A percentile compares a stretch with the other conserved stretches of the same genome.
These are phyloP conservation scores for Pyrus hybrid DNA, from an alignment of 331 rosid genomes.

Conservation along the genomic window DNA sequence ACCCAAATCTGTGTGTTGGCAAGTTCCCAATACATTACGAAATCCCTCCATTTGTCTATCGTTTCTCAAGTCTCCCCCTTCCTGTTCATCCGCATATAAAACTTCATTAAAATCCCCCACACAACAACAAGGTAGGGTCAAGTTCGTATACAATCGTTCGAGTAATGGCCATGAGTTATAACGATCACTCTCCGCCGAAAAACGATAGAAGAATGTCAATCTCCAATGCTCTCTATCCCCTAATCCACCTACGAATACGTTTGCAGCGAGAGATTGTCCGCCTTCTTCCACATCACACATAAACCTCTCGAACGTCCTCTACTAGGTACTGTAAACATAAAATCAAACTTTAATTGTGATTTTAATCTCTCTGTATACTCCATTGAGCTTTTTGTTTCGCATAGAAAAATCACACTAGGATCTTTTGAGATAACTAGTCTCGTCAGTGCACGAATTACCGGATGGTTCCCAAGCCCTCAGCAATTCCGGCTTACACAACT, in stretches of 20 bases:
- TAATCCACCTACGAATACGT: not conserved
- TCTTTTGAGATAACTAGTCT: not conserved
- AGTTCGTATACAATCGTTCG: not conserved
- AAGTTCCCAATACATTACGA: not conserved
- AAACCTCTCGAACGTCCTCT: not conserved
- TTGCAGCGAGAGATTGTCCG: not conserved
- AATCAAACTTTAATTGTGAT: not conserved
- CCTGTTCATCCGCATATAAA: not conserved
- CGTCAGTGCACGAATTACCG: not conserved
- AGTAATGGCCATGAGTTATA: not conserved
- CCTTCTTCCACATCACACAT: not conserved
- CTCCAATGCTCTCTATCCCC: not conserved
- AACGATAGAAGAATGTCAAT: not conserved
- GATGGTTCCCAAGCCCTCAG: too few relatives aligned
- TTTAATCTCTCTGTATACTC: not conserved
- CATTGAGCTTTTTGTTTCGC: not conserved
- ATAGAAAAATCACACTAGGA: not conserved
- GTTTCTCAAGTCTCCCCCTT: not conserved
- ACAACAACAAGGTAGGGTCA: not conserved
- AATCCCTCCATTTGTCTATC: not conserved
- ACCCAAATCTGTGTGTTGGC: not conserved
- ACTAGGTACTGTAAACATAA: not conserved
- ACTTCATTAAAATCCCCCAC: not conserved
- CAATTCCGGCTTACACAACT: not conserved
- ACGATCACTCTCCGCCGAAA: fast-evolving